Conservation (phyloP, 441 rosid species). For the Aleurites moluccanus region DNA sequence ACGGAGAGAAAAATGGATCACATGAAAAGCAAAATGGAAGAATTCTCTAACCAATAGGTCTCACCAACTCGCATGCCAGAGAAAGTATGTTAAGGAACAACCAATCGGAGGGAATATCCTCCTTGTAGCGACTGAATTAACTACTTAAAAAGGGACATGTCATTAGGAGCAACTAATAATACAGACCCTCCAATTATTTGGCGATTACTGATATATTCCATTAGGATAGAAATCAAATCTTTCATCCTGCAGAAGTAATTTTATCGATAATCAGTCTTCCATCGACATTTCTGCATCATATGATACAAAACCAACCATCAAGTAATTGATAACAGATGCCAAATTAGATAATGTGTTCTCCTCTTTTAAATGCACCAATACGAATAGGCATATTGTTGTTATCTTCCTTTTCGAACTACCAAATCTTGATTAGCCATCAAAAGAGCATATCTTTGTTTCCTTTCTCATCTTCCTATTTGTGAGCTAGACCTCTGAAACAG, state of each 20-base stretch:
- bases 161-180: constrained; percentile 61
- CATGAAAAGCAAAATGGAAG: background rate
- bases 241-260: constrained; percentile 53
- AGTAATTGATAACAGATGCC: background rate
- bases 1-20: background rate
- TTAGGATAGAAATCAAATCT: constrained; percentile 61
- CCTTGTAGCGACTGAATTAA: constrained; percentile 57
- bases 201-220: constrained; percentile 55
- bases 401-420: too few species aligned
- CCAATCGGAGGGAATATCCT: constrained; percentile 63
- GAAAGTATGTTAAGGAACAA: constrained; percentile 48
- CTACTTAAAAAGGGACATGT: constrained; percentile 49
- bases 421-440: too few species aligned
- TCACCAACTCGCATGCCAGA: constrained; percentile 34
- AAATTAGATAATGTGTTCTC: too few species aligned
- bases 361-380: too few species aligned
- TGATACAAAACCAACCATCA: background rate
- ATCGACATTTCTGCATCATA: background rate
- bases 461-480: too few species aligned
- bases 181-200: constrained; percentile 56
- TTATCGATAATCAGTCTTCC: background rate
- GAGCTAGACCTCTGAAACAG: too few species aligned
- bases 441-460: too few species aligned
- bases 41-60: background rate
- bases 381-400: too few species aligned